Evolutionary conservation across 106 monocot species (phyloP), one percentile per base, ranked within the genome.

Genomic region (Ottelia alismoides): DNA sequence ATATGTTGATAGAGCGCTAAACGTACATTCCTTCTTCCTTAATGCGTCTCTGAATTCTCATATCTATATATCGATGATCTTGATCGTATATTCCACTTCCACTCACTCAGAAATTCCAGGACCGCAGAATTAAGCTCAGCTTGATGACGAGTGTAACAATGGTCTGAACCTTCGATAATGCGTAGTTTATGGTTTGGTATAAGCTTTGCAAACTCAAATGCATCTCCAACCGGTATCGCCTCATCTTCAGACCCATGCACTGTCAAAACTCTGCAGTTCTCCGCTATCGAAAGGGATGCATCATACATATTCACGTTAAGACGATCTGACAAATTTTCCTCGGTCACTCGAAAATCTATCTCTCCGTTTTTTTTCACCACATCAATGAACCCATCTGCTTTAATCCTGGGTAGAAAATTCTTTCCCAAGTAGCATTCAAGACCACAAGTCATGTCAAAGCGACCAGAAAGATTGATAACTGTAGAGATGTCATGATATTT

Each of bases 191-290:
- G 80, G 68, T 72, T 80, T 3, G 29, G 59, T 62, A 83, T 90
- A 16, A 66, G 28, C 49, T 74, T 72, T 26, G 64, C 58, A 50
- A 83, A 77, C 30, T 74, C 65, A 10, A 55, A 22, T 11, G 87
- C 87, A 67, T 82, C 82, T 48, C 74, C 72, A 22, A 60, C 43
- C 18, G 77, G 84, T 49, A 90, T 74, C 14, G 62, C 58, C 53
- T 83, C 74, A 80, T 90, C 89, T 24, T 65, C 64, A 20, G 80
- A 80, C 59, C 89, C 89, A 77, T 90, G 84, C 53, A 90, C 47
- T 12, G 84, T 90, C 71, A 90, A 69, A 17, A 90, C 77, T 77
- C 61, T 74, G 69, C 76, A 77, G 11, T 86, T 75, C 16, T 61
- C 28, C 19, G 71, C 67, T 47, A 78, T 71, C 28, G 56, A 71